Base-by-base conservation (phyloP, 768 basidiomycete genomes). In the Suillus paluster region DNA sequence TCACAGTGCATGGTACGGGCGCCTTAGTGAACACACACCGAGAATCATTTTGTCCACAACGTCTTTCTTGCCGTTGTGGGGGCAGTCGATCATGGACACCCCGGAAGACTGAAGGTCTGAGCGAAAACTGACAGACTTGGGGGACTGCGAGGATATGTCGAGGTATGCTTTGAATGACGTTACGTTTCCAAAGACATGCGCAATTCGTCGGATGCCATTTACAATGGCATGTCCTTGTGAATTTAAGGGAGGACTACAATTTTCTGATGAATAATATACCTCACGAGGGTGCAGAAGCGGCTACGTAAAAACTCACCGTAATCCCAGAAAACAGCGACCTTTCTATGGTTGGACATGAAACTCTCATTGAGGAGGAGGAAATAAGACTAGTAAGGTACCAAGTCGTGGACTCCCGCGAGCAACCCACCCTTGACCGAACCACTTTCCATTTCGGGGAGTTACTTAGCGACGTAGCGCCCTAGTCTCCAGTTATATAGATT, bases 141-240 rank as follows among this genome's bases (percentile, higher is more conserved):
- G 33, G 1, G 73, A 68, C 38, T 74, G 74, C 2, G 80, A 77
- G 11, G 84, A 75, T n/a, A 81, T 60, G 63, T 85, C 81, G 45
- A 83, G 71, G 68, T 87, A 87, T 8, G 84, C 84, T 64, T 81
- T 84, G 74, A 87, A 86, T 0, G 78, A 69, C 5, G 75, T 80
- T 4, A 85, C 75, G 57, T 71, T 75, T 44, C 85, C 85, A 67
- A 79, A 84, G 5, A 74, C 59, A 55, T 80, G 79, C 2, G 83
- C 81, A n/a, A 84, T 64, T 21, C 72, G 70, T 25, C 79, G 75
- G 8, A 86, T 79, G 46, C 76, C 79, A 60, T 80, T 75, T 3
- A 79, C 79, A 23, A 84, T 71, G 19, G 75, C 71, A 63, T 78
- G 80, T 39, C 75, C 73, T 19, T 21, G 55, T 8, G 71, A 68